phyloP scores from a whole-genome alignment of 2,329 filamentous ascomycete genomes.

The Paracoccidioides brasiliensis region DNA sequence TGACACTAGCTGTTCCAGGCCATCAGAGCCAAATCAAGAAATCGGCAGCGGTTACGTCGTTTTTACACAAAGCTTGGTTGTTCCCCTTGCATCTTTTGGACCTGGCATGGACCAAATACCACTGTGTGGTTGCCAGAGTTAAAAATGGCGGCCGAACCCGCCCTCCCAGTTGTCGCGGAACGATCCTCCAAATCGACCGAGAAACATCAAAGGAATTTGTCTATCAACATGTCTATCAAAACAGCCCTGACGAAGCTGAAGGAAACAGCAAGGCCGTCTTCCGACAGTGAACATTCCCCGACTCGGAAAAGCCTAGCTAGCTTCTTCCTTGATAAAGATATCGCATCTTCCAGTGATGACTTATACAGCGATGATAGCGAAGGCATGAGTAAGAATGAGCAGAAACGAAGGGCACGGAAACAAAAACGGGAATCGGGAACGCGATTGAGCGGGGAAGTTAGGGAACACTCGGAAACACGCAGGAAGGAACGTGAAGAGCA shows the following conservation, averaged over 20 bases:
- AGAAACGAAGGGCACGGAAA: slow-evolving; percentile 30
- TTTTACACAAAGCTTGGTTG: too few relatives aligned
- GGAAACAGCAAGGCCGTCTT: slow-evolving; percentile 10
- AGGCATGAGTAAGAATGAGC: slow-evolving; percentile 33
- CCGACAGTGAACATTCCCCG: slow-evolving; percentile 18
- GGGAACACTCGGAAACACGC: slow-evolving; percentile 29
- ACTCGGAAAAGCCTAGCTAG: slow-evolving; percentile 29
- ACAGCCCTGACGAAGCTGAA: slow-evolving; percentile 31
- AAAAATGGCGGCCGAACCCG: not conserved
- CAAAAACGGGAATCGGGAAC: slow-evolving; percentile 22
- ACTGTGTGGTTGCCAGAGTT: not conserved
- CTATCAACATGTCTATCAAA: slow-evolving; percentile 35
- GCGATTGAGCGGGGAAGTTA: slow-evolving; percentile 24
- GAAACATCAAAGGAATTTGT: not conserved
- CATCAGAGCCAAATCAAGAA: not conserved
- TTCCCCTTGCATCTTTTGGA: too few relatives aligned
- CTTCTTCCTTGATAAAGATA: slow-evolving; percentile 30
- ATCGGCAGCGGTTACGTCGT: not conserved
- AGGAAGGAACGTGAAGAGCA: slow-evolving; percentile 29
- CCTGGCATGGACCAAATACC: too few relatives aligned
- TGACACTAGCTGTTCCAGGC: not conserved
- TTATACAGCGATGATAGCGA: slow-evolving; percentile 21
- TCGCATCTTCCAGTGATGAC: slow-evolving; percentile 32
- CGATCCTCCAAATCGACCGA: not conserved
- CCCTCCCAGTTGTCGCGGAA: not conserved